Conservation (phyloP, 345 rosid species). For the Physaria fendleri region DNA sequence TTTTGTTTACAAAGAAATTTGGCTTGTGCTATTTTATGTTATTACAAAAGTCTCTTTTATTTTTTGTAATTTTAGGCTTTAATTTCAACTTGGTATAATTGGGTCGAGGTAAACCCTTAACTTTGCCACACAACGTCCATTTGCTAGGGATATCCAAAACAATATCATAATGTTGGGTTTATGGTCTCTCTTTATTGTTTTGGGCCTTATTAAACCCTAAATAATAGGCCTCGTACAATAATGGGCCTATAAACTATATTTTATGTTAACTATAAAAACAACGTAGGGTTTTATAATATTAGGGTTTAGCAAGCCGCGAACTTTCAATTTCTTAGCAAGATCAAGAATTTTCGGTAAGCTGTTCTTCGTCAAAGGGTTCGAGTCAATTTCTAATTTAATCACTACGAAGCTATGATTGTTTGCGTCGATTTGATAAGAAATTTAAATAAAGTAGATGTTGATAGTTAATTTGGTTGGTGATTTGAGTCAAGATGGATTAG, state of each 20-base stretch:
- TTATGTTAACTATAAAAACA: no score
- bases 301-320: slow-evolving; percentile 23
- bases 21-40: no score
- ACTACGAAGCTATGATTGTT: background rate
- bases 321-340: background rate
- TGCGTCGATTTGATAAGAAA: background rate
- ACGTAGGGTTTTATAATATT: background rate
- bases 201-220: slow-evolving; percentile 4
- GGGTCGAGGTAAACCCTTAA: no score
- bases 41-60: no score
- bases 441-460: no score
- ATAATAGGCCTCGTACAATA: background rate
- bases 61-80: no score
- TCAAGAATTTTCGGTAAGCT: slow-evolving; percentile 2
- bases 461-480: no score
- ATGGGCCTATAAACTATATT: background rate
- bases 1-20: no score
- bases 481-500: no score
- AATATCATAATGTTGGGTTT: slow-evolving; percentile 9
- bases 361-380: background rate
- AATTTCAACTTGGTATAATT: no score
- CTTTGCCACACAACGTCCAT: no score
- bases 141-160: no score
- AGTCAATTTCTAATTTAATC: background rate
- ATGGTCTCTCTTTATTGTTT: background rate